Percentiles rank a stretch among this genome's conserved stretches.
Conservation (phyloP, 1,284 basidiomycete genomes). For the Albatrellus sp. region DNA sequence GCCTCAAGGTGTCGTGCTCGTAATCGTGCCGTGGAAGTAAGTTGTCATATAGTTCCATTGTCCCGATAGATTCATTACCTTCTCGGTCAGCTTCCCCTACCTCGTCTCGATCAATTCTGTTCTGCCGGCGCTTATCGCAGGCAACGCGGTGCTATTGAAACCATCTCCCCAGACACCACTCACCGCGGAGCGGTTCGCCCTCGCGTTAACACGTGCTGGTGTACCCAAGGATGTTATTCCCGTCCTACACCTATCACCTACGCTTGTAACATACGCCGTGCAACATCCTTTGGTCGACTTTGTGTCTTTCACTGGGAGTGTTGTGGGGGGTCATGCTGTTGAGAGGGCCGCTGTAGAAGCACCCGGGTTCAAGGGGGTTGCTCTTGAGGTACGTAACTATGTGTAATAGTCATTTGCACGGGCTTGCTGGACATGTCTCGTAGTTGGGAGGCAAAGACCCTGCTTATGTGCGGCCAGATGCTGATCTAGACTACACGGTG, state of each 20-base stretch:
- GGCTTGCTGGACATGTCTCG: slow-evolving; percentile 1
- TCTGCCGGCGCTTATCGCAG: slow-evolving; percentile 78
- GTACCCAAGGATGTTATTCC: slow-evolving; percentile 70
- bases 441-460: slow-evolving; percentile 95
- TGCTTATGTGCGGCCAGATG: slow-evolving; percentile 84
- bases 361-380: slow-evolving; percentile 69
- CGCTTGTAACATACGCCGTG: slow-evolving; percentile 53
- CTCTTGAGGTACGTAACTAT: slow-evolving; percentile 42
- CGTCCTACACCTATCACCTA: slow-evolving; percentile 68
- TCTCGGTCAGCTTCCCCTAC: slow-evolving; percentile 65
- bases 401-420: neutral
- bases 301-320: slow-evolving; percentile 87
- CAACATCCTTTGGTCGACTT: slow-evolving; percentile 64
- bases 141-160: slow-evolving; percentile 86
- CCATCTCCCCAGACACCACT: slow-evolving; percentile 92
- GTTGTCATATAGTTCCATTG: slow-evolving; percentile 14
- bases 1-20: slow-evolving; percentile 81
- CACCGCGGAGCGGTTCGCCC: slow-evolving; percentile 70
- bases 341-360: slow-evolving; percentile 49
- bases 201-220: slow-evolving; percentile 60
- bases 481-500: slow-evolving; percentile 73
- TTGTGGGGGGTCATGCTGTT: slow-evolving; percentile 51
- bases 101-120: slow-evolving; percentile 84
- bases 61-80: neutral
- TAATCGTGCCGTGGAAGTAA: slow-evolving; percentile 87